Evolutionary conservation across 2,329 filamentous ascomycete genomes (phyloP).

Genomic region (Calycina marina): DNA sequence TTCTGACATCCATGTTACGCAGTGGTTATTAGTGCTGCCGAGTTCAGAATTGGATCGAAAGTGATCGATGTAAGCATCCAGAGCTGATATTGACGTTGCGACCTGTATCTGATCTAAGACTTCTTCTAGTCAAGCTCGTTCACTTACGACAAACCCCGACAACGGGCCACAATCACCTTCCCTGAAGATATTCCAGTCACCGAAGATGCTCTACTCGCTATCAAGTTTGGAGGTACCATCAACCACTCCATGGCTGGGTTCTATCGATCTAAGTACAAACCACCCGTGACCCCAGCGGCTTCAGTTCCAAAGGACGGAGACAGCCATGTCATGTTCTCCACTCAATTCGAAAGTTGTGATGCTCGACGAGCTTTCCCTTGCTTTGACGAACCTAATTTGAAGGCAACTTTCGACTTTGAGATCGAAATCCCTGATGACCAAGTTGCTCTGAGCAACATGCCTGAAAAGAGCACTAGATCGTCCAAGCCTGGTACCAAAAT

Average conservation of each 20-base stretch:
- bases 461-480: constrained; percentile 54
- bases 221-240: constrained; percentile 68
- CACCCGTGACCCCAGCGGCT: constrained; percentile 51
- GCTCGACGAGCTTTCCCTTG: constrained; percentile 91
- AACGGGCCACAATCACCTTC: constrained; percentile 71
- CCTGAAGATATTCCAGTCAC: constrained; percentile 53
- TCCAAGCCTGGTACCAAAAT: constrained; percentile 50
- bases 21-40: too few species aligned
- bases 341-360: constrained; percentile 94
- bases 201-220: constrained; percentile 48
- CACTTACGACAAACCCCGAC: constrained; percentile 67
- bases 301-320: constrained; percentile 64
- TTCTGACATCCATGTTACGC: too few species aligned
- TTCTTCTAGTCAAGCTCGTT: constrained; percentile 47
- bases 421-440: constrained; percentile 84
- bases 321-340: constrained; percentile 71
- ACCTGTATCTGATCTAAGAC: too few species aligned
- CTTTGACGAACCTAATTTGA: constrained; percentile 95
- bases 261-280: constrained; percentile 90
- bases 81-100: too few species aligned
- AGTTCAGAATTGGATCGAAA: constrained; percentile 35
- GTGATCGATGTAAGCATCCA: too few species aligned
- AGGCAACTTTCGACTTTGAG: constrained; percentile 87
- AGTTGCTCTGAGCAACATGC: constrained; percentile 91
- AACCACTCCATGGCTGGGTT: constrained; percentile 90